Conservation (phyloP, 768 basidiomycete genomes). For the Sporobolomyces phaffii region DNA sequence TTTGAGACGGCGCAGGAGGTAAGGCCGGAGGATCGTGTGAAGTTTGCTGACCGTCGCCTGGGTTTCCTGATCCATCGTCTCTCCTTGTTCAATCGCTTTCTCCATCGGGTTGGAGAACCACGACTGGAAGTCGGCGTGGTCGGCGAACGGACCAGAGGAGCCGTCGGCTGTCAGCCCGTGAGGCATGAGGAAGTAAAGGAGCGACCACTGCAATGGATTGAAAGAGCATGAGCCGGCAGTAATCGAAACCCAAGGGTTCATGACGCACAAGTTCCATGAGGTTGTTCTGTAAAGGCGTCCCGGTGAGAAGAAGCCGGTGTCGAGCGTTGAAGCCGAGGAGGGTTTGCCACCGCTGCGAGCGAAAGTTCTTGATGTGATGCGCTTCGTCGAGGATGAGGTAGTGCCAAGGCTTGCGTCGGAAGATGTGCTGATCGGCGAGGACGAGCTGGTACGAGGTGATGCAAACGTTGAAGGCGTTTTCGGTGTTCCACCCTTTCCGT, state of each 20-base stretch:
- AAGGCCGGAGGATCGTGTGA: slow-evolving; percentile 80
- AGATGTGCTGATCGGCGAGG: slow-evolving; percentile 47
- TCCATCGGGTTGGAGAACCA: slow-evolving; percentile 87
- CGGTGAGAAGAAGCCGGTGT: slow-evolving; percentile 86
- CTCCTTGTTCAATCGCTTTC: slow-evolving; percentile 68
- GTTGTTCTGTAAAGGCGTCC: slow-evolving; percentile 96
- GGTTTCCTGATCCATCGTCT: slow-evolving; percentile 66
- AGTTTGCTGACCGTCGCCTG: slow-evolving; percentile 52
- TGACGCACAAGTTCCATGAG: slow-evolving; percentile 52
- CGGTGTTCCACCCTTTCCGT: slow-evolving; percentile 41
- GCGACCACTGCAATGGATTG: slow-evolving; percentile 57
- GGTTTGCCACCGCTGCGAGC: slow-evolving; percentile 49
- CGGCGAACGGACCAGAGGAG: slow-evolving; percentile 57
- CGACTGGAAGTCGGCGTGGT: slow-evolving; percentile 84
- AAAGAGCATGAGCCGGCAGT: background rate
- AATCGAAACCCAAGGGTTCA: too few species aligned
- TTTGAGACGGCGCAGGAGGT: slow-evolving; percentile 88
- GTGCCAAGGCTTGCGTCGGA: slow-evolving; percentile 55
- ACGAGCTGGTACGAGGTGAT: slow-evolving; percentile 55
- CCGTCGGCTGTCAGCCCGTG: slow-evolving; percentile 50
- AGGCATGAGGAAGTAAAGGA: slow-evolving; percentile 92
- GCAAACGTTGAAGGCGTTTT: slow-evolving; percentile 56
- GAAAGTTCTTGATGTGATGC: slow-evolving; percentile 88
- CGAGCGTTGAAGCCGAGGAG: slow-evolving; percentile 61
- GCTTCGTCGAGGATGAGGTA: slow-evolving; percentile 96